These are phyloP conservation scores for Scytalidium sp. DNA, from an alignment of 2,329 filamentous ascomycete genomes.

Conservation along the genomic window DNA sequence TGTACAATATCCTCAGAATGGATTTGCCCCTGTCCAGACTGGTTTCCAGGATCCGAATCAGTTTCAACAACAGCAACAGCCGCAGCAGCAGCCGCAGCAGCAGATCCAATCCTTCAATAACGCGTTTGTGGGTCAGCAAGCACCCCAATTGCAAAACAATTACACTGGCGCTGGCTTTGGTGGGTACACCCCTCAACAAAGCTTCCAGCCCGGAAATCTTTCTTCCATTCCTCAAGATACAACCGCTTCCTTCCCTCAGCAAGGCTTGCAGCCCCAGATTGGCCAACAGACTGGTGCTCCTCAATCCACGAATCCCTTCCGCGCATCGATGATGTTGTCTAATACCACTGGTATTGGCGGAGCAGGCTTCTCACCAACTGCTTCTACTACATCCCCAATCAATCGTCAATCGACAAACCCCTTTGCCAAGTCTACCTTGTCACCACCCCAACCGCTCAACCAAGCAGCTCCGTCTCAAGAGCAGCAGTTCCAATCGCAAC, in stretches of 20 bases:
- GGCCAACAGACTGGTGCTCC: constrained; percentile 36
- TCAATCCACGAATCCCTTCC: constrained; percentile 86
- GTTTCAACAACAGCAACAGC: constrained; percentile 37
- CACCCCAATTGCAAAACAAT: constrained; percentile 52
- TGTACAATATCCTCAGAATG: constrained; percentile 33
- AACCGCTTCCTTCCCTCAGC: constrained; percentile 45
- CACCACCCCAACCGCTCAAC: constrained; percentile 32
- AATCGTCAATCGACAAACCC: constrained; percentile 77
- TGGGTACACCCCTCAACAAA: constrained; percentile 69
- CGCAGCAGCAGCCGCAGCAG: constrained; percentile 26
- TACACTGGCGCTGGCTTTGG: constrained; percentile 80
- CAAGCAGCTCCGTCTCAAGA: constrained; percentile 21
- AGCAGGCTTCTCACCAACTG: constrained; percentile 37
- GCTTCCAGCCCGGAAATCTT: constrained; percentile 51
- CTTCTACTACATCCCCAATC: constrained; percentile 39
- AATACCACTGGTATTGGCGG: constrained; percentile 44
- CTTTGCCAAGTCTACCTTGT: constrained; percentile 65
- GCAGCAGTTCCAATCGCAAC: constrained; percentile 33
- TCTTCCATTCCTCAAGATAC: constrained; percentile 57
- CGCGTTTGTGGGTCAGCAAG: constrained; percentile 25
- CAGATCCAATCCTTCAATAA: constrained; percentile 18
- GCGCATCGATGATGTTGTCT: constrained; percentile 79
- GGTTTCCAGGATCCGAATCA: constrained; percentile 38
- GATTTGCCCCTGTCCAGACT: constrained; percentile 38
- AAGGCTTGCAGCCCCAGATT: constrained; percentile 32